These are phyloP conservation scores for Guadua angustifolia DNA, from an alignment of 176 grass and related monocot species.

Conservation along the genomic window DNA sequence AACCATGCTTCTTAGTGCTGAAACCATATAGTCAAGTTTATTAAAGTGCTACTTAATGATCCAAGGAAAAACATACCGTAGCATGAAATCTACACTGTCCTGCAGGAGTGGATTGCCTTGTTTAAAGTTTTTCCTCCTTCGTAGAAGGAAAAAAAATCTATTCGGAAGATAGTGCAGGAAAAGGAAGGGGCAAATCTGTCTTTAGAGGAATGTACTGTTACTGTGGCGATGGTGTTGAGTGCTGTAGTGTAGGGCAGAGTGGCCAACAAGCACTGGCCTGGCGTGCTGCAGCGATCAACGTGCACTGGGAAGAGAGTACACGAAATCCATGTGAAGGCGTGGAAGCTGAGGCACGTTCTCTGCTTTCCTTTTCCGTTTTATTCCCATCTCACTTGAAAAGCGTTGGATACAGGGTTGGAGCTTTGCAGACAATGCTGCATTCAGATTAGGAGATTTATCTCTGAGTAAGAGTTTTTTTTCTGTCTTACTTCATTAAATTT, in stretches of 20 bases:
- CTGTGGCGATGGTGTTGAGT: background rate
- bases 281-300: background rate
- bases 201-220: background rate
- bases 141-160: background rate
- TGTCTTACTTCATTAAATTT: too few relatives aligned
- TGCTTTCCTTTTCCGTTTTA: background rate
- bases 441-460: too few relatives aligned
- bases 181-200: constrained; percentile 11
- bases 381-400: too few relatives aligned
- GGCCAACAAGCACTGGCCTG: constrained; percentile 1
- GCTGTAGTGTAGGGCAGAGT: constrained; percentile 18
- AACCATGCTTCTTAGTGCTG: too few relatives aligned
- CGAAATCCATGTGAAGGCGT: constrained; percentile 29
- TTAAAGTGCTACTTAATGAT: background rate
- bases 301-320: background rate
- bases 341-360: background rate
- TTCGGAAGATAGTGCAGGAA: background rate
- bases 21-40: background rate
- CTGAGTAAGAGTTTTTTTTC: too few relatives aligned
- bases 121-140: too few relatives aligned
- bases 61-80: background rate
- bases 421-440: too few relatives aligned
- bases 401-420: too few relatives aligned
- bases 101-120: too few relatives aligned
- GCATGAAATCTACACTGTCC: too few relatives aligned